Base-by-base conservation (phyloP, 139 green algal genomes). In the Coccomyxa sp. region DNA sequence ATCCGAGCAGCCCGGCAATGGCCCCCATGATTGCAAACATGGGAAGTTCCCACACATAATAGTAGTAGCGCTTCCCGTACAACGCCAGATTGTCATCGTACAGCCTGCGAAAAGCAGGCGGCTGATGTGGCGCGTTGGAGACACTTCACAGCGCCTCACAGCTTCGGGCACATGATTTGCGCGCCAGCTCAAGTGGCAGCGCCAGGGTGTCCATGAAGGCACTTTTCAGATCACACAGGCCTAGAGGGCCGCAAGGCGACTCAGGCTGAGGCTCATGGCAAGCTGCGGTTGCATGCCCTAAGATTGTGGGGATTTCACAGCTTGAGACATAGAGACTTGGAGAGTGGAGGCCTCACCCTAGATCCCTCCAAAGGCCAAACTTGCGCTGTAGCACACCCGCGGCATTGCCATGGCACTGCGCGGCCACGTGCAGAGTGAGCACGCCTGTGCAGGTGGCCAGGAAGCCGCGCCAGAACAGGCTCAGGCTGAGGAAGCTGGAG, bases 401-500 rank as follows among this genome's bases (percentile, higher is more conserved):
- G 33, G 39, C 7, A 16, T 40, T 27, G 14, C 29, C 29, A 1
- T 79, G 72, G 39, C 74, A 69, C 33, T 79, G 79, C 0, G 82
- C 79, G 38, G 90, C 81, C 39, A 82, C 86, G 78, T 92, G 89
- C 73, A 89, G 74, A 16, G 81, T 87, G 29, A 92, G 75, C 55
- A 92, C 86, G 39, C 85, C 87, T 34, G 85, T 85, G 73, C 86
- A 91, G 5, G 90, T 94, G 16, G 88, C 84, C 76, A 94, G 78
- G 72, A 94, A 94, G 55, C 85, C 85, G 36, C 90, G 84, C 90
- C 90, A 94, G 64, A 92, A 86, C n/a, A 94, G 78, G 39, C 77
- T 80, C 14, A 76, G 85, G 70, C 72, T 88, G 58, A 87, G 89
- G 79, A 93, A 94, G 27, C 74, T 86, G 14, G 84, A 81, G 39